Conservation (phyloP, 345 rosid genomes). For the Pseudoturritis turrita region DNA sequence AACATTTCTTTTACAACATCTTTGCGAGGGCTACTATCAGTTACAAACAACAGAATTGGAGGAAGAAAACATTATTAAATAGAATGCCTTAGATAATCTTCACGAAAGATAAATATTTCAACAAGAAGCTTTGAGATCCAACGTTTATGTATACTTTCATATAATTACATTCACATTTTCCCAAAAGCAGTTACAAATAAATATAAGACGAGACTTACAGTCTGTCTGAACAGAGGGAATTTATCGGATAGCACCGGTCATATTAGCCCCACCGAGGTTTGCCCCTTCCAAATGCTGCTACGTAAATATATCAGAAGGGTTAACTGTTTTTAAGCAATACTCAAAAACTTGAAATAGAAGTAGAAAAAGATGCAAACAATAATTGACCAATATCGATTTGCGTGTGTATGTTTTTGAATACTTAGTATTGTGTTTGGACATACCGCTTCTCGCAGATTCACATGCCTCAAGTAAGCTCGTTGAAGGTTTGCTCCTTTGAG, state of each 20-base stretch:
- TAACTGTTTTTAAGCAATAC: not conserved
- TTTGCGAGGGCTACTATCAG: no score
- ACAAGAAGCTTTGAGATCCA: not conserved
- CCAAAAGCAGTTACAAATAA: constrained; percentile 4
- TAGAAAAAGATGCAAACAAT: not conserved
- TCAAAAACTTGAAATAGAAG: not conserved
- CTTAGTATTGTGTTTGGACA: constrained; percentile 22
- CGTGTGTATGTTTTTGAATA: not conserved
- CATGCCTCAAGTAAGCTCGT: constrained; percentile 81
- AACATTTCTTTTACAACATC: no score
- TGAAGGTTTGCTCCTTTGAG: constrained; percentile 89
- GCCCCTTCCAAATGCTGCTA: constrained; percentile 78
- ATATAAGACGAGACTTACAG: not conserved
- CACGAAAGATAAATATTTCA: not conserved
- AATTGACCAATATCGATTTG: not conserved
- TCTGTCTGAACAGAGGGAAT: constrained; percentile 2
- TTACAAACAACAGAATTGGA: no score
- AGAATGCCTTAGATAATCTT: not conserved
- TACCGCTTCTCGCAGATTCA: constrained; percentile 82
- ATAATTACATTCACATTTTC: not conserved
- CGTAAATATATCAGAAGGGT: constrained; percentile 4
- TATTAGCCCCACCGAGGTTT: constrained; percentile 84
- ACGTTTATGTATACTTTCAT: not conserved
- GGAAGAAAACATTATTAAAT: not conserved
- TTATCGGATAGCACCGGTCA: constrained; percentile 73